Conservation (phyloP, 179 eudicot genomes). For the Heliamphora ciliata region DNA sequence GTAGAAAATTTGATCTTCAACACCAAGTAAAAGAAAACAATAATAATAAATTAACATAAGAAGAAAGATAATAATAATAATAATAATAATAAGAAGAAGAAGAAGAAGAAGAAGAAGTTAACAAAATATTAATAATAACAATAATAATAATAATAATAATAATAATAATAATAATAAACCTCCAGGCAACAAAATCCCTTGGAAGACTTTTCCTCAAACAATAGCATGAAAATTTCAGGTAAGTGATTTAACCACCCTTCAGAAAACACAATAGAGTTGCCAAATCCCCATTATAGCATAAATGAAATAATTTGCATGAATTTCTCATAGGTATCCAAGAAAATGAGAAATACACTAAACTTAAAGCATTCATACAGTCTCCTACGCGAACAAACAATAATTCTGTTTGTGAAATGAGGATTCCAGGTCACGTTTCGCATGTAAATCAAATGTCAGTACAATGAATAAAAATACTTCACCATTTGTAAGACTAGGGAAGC, state of each 20-base stretch:
- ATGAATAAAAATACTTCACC: background rate
- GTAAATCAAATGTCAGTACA: background rate
- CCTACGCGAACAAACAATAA: background rate
- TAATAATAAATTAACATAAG: too few species aligned
- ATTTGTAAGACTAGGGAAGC: background rate
- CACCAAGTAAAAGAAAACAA: background rate
- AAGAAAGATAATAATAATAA: too few species aligned
- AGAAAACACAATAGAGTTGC: background rate
- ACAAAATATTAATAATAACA: too few species aligned
- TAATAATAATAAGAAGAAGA: too few species aligned
- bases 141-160: too few species aligned
- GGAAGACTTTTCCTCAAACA: background rate
- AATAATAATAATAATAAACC: too few species aligned
- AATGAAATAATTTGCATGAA: background rate
- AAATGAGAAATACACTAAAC: background rate
- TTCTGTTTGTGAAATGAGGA: background rate
- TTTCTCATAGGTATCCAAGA: background rate
- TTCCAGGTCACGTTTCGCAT: background rate
- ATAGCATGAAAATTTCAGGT: background rate
- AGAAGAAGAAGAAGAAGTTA: too few species aligned
- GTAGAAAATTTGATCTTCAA: background rate
- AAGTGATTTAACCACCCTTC: background rate
- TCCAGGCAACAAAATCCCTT: conserved; percentile 6
- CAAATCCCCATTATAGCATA: background rate
- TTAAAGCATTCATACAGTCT: background rate